These are phyloP conservation scores for Aspergillus brunneoviolaceus DNA, from an alignment of 2,329 filamentous ascomycete genomes.

Conservation along the genomic window DNA sequence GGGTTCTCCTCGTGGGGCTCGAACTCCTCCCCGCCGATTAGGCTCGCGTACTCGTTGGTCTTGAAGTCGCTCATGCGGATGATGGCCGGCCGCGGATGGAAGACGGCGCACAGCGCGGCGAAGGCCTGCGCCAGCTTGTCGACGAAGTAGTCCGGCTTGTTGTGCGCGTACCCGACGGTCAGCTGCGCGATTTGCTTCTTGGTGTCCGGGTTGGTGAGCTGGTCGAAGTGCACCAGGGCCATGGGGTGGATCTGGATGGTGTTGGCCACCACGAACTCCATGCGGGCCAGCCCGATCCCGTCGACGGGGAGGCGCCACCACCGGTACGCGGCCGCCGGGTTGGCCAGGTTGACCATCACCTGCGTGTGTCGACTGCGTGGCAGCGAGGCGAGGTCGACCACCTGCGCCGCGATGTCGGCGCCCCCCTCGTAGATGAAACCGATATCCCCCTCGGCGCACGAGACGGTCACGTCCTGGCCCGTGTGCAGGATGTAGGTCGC, in stretches of 20 bases:
- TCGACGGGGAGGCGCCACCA: slow-evolving; percentile 43
- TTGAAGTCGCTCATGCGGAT: slow-evolving; percentile 46
- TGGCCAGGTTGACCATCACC: slow-evolving; percentile 43
- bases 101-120: slow-evolving; percentile 39
- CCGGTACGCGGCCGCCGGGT: slow-evolving; percentile 39
- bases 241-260: slow-evolving; percentile 40
- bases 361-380: slow-evolving; percentile 26
- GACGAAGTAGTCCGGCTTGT: slow-evolving; percentile 42
- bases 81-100: slow-evolving; percentile 41
- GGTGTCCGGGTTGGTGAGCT: slow-evolving; percentile 28
- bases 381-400: slow-evolving; percentile 29
- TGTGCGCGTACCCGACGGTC: slow-evolving; percentile 29
- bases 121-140: slow-evolving; percentile 40
- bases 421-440: slow-evolving; percentile 42
- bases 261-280: slow-evolving; percentile 44
- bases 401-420: slow-evolving; percentile 34
- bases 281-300: slow-evolving; percentile 43
- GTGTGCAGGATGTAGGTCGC: slow-evolving; percentile 40
- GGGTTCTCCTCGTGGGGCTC: slow-evolving; percentile 43
- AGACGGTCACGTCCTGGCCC: slow-evolving; percentile 41
- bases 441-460: slow-evolving; percentile 39
- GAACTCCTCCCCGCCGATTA: slow-evolving; percentile 43
- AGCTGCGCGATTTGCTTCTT: slow-evolving; percentile 28
- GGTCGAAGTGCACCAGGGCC: slow-evolving; percentile 38
- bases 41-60: slow-evolving; percentile 43